Evolutionary conservation across 1,284 basidiomycete species (phyloP), one percentile per base, ranked within the genome.

Genomic region (Ustilago sp.): DNA sequence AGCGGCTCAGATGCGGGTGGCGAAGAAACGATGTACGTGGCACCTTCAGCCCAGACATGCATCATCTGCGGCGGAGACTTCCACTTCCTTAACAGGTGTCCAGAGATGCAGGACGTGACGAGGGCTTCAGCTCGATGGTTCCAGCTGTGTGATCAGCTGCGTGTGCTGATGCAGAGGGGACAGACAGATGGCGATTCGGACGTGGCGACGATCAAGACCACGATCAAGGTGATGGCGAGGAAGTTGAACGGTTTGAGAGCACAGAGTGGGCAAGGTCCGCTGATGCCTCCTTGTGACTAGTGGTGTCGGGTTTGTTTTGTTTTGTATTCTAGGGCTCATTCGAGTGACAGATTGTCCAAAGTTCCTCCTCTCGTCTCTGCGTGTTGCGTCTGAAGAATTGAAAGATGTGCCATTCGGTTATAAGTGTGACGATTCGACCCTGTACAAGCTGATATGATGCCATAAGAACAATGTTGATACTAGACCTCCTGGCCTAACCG

Each of bases 41-140:
- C 50, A 8, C 38, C 58, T 43, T 50, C 60, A 19, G 67, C 47
- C 17, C 69, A 77, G 51, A 64, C 59, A 8, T 77, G 74, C 64
- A 62, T 71, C 55, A 73, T 77, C 47, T 74, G 74, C 66, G 61
- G 60, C n/a, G 70, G 70, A 13, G 39, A 52, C 1, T 77, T 77
- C 54, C 74, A 77, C 55, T 77, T 59, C 47, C 45, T 74, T 36
- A 77, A 77, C 41, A 36, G 63, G 3, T 77, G 74, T 45, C 63
- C 74, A 3, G 52, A 53, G 50, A 77, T 77, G 74, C 39, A 63
- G 48, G 70, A 77, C 36, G 52, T 60, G 9, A 63, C 55, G 12
- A 15, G 55, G 1, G 74, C 74, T 4, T 63, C 60, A 12, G 54
- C 61, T 6, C 32, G 74, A 6, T 77, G 74, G 74, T 63, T 68